Evolutionary conservation across 192 early-diverging fungal genomes (phyloP).

Genomic region (Coemansia sp.): DNA sequence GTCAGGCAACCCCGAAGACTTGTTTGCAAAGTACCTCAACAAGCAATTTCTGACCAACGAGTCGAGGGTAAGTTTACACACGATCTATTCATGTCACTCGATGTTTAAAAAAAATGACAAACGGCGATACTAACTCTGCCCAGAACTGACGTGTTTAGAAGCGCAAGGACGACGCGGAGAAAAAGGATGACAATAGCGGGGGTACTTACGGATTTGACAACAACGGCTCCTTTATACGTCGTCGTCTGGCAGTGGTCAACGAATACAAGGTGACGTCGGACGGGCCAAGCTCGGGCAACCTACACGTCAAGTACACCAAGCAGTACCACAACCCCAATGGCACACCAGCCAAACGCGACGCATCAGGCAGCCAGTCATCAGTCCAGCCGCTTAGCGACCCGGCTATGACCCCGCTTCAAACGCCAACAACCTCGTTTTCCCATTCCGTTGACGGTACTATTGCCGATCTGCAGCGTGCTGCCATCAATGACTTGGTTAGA

Average conservation of each 20-base stretch:
- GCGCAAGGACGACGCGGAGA: slow-evolving; percentile 37
- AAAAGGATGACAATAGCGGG: neutral
- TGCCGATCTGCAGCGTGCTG: slow-evolving; percentile 6
- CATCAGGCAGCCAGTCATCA: neutral
- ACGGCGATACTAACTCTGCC: neutral
- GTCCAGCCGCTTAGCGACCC: neutral
- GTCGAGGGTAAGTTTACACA: slow-evolving; percentile 29
- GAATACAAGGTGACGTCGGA: slow-evolving; percentile 49
- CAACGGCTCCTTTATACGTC: slow-evolving; percentile 42
- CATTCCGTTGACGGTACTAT: neutral
- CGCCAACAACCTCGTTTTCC: neutral
- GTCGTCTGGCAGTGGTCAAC: slow-evolving; percentile 55
- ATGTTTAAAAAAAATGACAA: neutral
- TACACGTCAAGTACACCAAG: slow-evolving; percentile 55
- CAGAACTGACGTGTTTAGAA: slow-evolving; percentile 17
- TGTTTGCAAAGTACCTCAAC: slow-evolving; percentile 51
- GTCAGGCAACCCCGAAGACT: slow-evolving; percentile 32
- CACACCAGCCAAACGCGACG: neutral
- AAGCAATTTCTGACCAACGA: slow-evolving; percentile 59
- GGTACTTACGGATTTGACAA: slow-evolving; percentile 49
- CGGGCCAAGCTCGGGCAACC: slow-evolving; percentile 40
- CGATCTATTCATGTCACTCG: neutral
- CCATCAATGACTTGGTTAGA: neutral
- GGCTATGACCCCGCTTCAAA: neutral
- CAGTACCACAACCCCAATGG: slow-evolving; percentile 49